Conservation (phyloP, 306 rosid genomes). For the Casuarina cunninghamiana region DNA sequence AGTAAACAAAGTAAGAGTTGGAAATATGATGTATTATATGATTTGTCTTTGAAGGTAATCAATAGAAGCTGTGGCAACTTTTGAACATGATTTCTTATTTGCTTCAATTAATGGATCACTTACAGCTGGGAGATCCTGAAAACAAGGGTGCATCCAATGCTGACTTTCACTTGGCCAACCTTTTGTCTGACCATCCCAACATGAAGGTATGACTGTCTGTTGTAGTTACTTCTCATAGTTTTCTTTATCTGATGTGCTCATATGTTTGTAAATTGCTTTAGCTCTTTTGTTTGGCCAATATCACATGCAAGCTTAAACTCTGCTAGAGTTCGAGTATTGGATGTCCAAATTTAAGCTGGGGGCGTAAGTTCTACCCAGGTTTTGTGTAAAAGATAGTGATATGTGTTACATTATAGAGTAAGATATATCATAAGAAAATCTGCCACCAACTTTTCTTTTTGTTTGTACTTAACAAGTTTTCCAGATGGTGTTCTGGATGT, state of each 20-base stretch:
- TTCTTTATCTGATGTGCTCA: not conserved
- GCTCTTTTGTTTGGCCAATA: not conserved
- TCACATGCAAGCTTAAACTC: not conserved
- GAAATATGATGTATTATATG: slow-evolving; percentile 5
- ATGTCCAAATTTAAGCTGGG: not conserved
- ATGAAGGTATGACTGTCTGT: slow-evolving; percentile 65
- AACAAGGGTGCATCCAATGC: slow-evolving; percentile 93
- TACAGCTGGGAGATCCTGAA: slow-evolving; percentile 96
- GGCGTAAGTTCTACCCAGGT: not conserved
- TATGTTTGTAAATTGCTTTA: not conserved
- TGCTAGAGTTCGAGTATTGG: not conserved
- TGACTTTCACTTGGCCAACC: slow-evolving; percentile 84
- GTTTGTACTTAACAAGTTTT: not conserved
- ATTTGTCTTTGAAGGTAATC: not conserved
- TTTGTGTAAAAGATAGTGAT: not conserved
- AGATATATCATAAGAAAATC: not conserved
- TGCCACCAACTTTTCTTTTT: not conserved
- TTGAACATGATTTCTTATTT: slow-evolving; percentile 7
- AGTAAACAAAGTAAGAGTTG: slow-evolving; percentile 81
- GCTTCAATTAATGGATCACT: slow-evolving; percentile 13
- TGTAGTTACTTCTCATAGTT: not conserved
- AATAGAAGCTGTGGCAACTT: slow-evolving; percentile 17
- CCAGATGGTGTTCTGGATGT: not conserved
- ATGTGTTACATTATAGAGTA: not conserved
- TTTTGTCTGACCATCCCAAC: slow-evolving; percentile 87